A percentile compares a stretch with the other conserved stretches of the same genome.
phyloP scores from a whole-genome alignment of 495 filamentous ascomycete species.

The Annulohypoxylon moriforme region DNA sequence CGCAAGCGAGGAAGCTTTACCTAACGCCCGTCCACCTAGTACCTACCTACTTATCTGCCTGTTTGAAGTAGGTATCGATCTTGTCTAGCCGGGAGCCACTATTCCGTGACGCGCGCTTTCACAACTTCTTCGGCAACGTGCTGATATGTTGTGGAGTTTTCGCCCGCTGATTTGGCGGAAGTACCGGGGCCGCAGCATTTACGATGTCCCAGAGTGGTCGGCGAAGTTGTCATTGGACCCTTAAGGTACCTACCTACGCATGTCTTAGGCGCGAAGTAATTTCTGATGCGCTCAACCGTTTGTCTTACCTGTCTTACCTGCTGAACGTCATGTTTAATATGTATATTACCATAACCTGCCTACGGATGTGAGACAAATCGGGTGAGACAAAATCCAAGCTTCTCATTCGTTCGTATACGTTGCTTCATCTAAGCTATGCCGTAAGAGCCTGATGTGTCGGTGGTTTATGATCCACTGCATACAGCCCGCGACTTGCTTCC shows the following conservation, averaged over 20 bases:
- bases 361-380: neutral
- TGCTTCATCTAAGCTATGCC: neutral
- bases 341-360: neutral
- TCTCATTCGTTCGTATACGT: neutral
- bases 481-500: neutral
- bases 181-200: neutral
- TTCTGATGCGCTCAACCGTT: slow-evolving; percentile 1
- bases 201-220: neutral
- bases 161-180: neutral
- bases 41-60: no score
- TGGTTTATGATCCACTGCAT: neutral
- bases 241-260: neutral
- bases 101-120: neutral
- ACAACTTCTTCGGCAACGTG: neutral
- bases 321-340: neutral
- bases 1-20: neutral
- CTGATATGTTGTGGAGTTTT: neutral
- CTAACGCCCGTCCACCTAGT: no score
- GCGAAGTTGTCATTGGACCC: neutral
- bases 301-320: neutral
- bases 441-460: neutral
- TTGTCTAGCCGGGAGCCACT: neutral
- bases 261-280: neutral
- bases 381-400: neutral
- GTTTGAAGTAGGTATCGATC: neutral